phyloP scores from a whole-genome alignment of 169 alveolate species.

The Perkinsus marinus region DNA sequence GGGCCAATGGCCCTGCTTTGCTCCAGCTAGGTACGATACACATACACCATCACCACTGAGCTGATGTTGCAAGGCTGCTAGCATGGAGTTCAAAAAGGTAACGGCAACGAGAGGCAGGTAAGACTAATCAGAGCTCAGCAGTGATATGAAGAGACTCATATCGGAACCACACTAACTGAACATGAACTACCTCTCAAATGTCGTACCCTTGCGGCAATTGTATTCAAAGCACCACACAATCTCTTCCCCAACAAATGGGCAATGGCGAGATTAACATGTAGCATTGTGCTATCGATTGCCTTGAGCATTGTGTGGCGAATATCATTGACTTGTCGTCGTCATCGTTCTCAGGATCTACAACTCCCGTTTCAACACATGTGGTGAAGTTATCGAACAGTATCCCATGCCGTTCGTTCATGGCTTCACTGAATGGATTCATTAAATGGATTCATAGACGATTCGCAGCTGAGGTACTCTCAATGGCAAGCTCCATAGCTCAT shows the following conservation, averaged over 20 bases:
- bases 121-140: too few relatives aligned
- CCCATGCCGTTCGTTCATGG: neutral
- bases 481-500: neutral
- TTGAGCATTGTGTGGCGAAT: neutral
- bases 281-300: neutral
- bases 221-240: neutral
- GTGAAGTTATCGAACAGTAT: neutral
- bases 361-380: neutral
- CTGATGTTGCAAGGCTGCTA: neutral
- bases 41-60: neutral
- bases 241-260: neutral
- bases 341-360: neutral
- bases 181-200: neutral
- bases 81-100: too few relatives aligned
- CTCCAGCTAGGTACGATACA: neutral
- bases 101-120: too few relatives aligned
- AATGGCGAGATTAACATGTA: too few relatives aligned
- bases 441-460: neutral
- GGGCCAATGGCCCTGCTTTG: neutral
- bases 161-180: too few relatives aligned
- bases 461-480: neutral
- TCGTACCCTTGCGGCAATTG: neutral
- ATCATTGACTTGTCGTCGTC: neutral
- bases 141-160: too few relatives aligned
- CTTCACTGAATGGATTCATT: neutral